A percentile compares a stretch with the other conserved stretches of the same genome.
Conservation (phyloP, 495 filamentous ascomycete genomes). For the Recurvomyces mirabilis region DNA sequence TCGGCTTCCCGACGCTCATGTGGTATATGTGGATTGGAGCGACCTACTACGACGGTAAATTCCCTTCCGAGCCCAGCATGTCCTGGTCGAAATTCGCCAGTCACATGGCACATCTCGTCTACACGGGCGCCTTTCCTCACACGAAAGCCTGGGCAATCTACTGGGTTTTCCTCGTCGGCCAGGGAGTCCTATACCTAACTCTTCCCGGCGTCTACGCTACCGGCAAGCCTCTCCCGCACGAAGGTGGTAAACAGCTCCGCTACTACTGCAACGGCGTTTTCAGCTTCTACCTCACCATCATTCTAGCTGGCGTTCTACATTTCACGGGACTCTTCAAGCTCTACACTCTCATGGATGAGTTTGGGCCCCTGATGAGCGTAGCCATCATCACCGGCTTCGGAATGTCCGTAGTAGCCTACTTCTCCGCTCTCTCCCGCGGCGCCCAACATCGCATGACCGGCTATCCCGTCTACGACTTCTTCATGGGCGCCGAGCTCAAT, state of each 20-base stretch:
- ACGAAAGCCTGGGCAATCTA: slow-evolving; percentile 79
- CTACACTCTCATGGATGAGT: slow-evolving; percentile 91
- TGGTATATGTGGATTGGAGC: slow-evolving; percentile 99
- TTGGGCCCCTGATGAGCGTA: slow-evolving; percentile 80
- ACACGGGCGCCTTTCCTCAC: slow-evolving; percentile 70
- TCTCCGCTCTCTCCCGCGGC: slow-evolving; percentile 68
- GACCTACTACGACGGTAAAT: slow-evolving; percentile 74
- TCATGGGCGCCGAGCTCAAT: slow-evolving; percentile 97
- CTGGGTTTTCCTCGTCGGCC: slow-evolving; percentile 80
- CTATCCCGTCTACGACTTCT: slow-evolving; percentile 88
- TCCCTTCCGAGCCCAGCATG: slow-evolving; percentile 57
- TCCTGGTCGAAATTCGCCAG: slow-evolving; percentile 52
- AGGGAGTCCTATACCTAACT: slow-evolving; percentile 67
- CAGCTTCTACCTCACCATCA: slow-evolving; percentile 79
- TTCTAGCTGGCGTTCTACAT: slow-evolving; percentile 56
- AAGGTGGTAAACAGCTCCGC: slow-evolving; percentile 66
- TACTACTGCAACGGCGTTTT: slow-evolving; percentile 90
- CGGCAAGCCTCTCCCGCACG: slow-evolving; percentile 76
- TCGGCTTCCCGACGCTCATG: slow-evolving; percentile 86
- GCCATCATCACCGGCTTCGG: slow-evolving; percentile 80
- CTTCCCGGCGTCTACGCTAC: slow-evolving; percentile 74
- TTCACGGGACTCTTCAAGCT: slow-evolving; percentile 75
- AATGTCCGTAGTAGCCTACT: slow-evolving; percentile 71
- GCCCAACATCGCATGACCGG: slow-evolving; percentile 88
- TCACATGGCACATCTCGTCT: slow-evolving; percentile 57